Evolutionary conservation across 176 grass and related monocot genomes (phyloP).

Genomic region (Carex kokanica): DNA sequence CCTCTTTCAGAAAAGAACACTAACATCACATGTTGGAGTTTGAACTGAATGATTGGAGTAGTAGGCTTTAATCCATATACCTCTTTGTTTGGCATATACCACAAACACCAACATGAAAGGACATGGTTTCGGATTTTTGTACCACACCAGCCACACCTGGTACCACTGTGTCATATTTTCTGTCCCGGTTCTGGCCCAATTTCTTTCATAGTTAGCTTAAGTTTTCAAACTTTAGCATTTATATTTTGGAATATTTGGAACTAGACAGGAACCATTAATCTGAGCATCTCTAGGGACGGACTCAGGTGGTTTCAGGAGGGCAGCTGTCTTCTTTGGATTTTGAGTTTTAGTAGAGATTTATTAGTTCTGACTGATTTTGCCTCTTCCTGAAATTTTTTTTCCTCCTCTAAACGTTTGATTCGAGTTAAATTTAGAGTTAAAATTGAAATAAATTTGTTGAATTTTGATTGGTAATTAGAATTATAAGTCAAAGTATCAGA

Average conservation of each 20-base stretch:
- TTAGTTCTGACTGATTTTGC: no score
- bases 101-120: neutral
- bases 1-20: conserved; percentile 18
- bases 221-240: conserved; percentile 1
- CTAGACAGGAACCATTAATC: neutral
- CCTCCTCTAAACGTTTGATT: no score
- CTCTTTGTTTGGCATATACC: conserved; percentile 17
- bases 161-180: conserved; percentile 7
- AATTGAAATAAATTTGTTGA: no score
- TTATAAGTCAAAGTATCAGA: no score
- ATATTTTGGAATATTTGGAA: conserved; percentile 6
- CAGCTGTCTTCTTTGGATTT: no score
- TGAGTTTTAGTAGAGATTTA: no score
- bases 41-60: conserved; percentile 21
- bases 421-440: no score
- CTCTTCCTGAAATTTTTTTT: no score
- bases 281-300: neutral
- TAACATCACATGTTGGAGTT: conserved; percentile 9
- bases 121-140: conserved; percentile 11
- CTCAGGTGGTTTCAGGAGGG: no score
- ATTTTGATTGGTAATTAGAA: no score
- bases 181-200: neutral
- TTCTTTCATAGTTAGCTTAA: neutral
- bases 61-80: conserved; percentile 15
- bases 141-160: conserved; percentile 5